Conservation (phyloP, 352 stramenopile species). For the Pythium apleroticum region DNA sequence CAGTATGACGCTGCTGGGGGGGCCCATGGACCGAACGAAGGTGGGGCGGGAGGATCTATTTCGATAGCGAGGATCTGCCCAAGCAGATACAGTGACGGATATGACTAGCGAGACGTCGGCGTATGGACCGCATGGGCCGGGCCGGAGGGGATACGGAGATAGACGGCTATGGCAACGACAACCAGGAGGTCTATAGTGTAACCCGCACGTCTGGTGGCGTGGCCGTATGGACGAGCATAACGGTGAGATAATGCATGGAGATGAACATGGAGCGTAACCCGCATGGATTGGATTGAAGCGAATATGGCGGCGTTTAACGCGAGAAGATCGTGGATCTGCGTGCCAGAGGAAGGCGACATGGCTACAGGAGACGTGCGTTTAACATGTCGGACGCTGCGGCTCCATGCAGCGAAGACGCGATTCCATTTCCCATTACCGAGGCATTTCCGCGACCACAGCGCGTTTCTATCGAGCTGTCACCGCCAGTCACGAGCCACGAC, state of each 20-base stretch:
- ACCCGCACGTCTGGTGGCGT: not conserved
- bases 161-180: not conserved
- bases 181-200: constrained; percentile 1
- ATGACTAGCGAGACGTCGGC: not conserved
- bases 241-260: not conserved
- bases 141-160: too few species aligned
- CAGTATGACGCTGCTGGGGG: not conserved
- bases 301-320: not conserved
- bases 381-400: constrained; percentile 2
- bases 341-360: not conserved
- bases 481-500: not conserved
- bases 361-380: constrained; percentile 6
- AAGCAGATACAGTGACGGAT: not conserved
- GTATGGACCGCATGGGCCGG: not conserved
- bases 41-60: not conserved
- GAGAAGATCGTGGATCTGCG: not conserved
- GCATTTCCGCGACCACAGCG: not conserved
- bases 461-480: constrained; percentile 3
- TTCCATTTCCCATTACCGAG: not conserved
- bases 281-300: not conserved
- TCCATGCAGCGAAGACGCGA: not conserved
- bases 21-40: not conserved
- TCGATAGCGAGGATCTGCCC: not conserved
- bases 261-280: constrained; percentile 1
- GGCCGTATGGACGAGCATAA: not conserved